Evolutionary conservation across 331 rosid species (phyloP), one percentile per base, ranked within the genome.

Genomic region (Pyrus hybrid): DNA sequence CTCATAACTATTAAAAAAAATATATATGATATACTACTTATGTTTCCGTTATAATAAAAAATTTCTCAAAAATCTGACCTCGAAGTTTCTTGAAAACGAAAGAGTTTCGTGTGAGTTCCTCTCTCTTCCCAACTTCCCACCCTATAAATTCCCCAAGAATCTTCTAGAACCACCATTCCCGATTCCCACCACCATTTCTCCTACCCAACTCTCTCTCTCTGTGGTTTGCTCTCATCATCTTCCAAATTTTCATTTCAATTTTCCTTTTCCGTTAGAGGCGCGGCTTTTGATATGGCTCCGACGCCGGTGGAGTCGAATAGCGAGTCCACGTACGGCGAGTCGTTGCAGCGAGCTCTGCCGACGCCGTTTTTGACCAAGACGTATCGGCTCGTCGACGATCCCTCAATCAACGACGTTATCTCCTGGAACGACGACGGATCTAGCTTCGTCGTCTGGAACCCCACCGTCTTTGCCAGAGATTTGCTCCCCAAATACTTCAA

Each of bases 351-450:
- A 77, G 79, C 89, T 16, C 63, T 86, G 5, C 96, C 97, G 54
- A 94, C 97, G 21, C 98, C 98, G 53, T 91, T 94, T 63, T 79
- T 94, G 62, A 88, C 88, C 12, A 94, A 94, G 77, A 94, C 96
- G 7, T 87, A 71, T 58, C 88, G 85, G 74, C 90, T 94, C 28
- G 97, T 94, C 4, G 95, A 92, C 63, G 97, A 91, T 80, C 87
- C 81, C 14, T 23, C 86, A 8, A 85, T 88, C 35, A 87, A 94
- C 71, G 96, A 90, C 23, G 95, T 94, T 6, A 90, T 94, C 65
- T 89, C 98, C 0, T 94, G 98, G 98, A 90, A 86, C 87, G 87
- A 89, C 35, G 96, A 90, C 76, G 98, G 98, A 82, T 87, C 98
- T 56, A 83, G 91, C 65, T 93, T 93, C 83, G 75, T 93, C 84